A percentile compares a stretch with the other conserved stretches of the same genome.
Evolutionary conservation across 192 early-diverging fungal genomes (phyloP).

Genomic region (Coemansia sp.): DNA sequence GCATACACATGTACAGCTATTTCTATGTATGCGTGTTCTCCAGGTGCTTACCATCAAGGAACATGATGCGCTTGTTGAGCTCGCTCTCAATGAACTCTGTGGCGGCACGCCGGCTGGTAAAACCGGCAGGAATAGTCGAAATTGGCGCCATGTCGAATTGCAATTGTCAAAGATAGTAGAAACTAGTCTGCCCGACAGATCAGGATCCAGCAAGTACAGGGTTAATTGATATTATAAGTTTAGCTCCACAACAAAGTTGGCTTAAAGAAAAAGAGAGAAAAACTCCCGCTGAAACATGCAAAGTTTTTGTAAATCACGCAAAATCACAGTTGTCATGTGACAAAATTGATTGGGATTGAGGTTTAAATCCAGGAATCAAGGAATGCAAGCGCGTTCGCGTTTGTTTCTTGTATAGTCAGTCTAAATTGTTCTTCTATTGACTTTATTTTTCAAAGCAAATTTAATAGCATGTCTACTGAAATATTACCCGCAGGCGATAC

Average conservation of each 20-base stretch:
- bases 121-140: slow-evolving; percentile 40
- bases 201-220: neutral
- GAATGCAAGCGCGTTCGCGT: slow-evolving; percentile 1
- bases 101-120: slow-evolving; percentile 46
- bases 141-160: slow-evolving; percentile 21
- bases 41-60: slow-evolving; percentile 78
- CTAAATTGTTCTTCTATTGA: neutral
- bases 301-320: slow-evolving; percentile 11
- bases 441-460: neutral
- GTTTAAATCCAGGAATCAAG: neutral
- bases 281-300: neutral
- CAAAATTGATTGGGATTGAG: slow-evolving; percentile 1
- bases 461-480: slow-evolving; percentile 3
- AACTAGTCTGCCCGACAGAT: too few species aligned
- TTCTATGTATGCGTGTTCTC: neutral
- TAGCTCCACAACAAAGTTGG: neutral
- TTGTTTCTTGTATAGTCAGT: neutral
- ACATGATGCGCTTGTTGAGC: slow-evolving; percentile 86
- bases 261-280: neutral
- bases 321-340: slow-evolving; percentile 3
- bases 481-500: neutral
- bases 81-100: slow-evolving; percentile 72
- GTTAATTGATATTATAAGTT: slow-evolving; percentile 1
- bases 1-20: neutral
- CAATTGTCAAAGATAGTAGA: slow-evolving; percentile 3